phyloP scores from a whole-genome alignment of 2,329 filamentous ascomycete species.

The Colletotrichum lupini region DNA sequence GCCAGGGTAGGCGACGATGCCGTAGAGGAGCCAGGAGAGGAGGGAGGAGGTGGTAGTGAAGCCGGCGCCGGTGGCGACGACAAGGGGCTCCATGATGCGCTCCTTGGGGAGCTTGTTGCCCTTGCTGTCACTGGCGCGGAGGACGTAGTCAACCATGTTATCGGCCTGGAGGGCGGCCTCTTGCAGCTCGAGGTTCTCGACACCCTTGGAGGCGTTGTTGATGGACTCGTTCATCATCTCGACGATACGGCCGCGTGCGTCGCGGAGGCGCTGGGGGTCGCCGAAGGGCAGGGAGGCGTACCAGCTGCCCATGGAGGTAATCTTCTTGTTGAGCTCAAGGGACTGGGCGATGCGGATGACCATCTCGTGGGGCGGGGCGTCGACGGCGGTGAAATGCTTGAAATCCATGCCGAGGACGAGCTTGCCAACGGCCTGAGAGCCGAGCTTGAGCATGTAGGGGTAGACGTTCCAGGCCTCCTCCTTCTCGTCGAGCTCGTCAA shows the following conservation, averaged over 20 bases:
- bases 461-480: conserved; percentile 61
- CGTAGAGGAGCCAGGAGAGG: conserved; percentile 68
- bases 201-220: conserved; percentile 49
- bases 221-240: conserved; percentile 52
- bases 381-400: conserved; percentile 53
- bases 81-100: conserved; percentile 51
- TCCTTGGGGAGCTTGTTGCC: conserved; percentile 63
- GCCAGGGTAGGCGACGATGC: conserved; percentile 62
- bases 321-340: conserved; percentile 68
- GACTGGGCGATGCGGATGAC: conserved; percentile 60
- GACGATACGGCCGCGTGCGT: conserved; percentile 46
- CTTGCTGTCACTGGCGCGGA: conserved; percentile 63
- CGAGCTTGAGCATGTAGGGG: conserved; percentile 61
- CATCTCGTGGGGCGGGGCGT: conserved; percentile 63
- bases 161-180: conserved; percentile 62
- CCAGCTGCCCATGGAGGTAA: conserved; percentile 65
- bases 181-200: conserved; percentile 54
- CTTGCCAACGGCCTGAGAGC: conserved; percentile 56
- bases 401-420: conserved; percentile 59
- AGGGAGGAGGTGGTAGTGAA: conserved; percentile 71
- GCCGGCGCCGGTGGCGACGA: conserved; percentile 66
- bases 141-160: conserved; percentile 60
- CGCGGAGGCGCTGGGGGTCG: conserved; percentile 57
- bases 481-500: conserved; percentile 61
- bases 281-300: conserved; percentile 68